These are phyloP conservation scores for Juglanconis sp. DNA, from an alignment of 2,329 filamentous ascomycete species.

Conservation along the genomic window DNA sequence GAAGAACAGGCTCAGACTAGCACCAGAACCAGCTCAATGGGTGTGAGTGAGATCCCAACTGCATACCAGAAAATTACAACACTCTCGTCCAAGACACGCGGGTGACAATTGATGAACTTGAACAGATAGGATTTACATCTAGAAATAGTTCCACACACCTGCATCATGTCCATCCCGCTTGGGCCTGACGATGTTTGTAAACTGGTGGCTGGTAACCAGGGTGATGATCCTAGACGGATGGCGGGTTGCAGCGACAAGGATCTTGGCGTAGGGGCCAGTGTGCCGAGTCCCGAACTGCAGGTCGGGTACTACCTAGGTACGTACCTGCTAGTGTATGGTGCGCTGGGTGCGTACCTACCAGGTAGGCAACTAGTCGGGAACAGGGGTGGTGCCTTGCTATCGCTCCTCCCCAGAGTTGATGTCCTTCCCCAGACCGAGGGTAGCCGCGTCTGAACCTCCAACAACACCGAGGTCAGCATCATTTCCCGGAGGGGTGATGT, in stretches of 20 bases:
- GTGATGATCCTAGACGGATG: conserved; percentile 1
- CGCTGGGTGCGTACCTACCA: too few relatives aligned
- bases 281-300: conserved; percentile 10
- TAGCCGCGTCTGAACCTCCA: conserved; percentile 6
- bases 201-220: conserved; percentile 18
- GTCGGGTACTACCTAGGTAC: not conserved
- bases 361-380: not conserved
- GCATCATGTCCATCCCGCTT: not conserved
- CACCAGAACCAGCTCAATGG: not conserved
- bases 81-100: not conserved
- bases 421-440: conserved; percentile 5
- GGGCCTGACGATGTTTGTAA: conserved; percentile 2
- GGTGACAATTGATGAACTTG: not conserved
- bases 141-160: not conserved
- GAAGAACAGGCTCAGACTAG: not conserved
- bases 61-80: not conserved
- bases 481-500: not conserved
- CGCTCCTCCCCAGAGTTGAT: not conserved
- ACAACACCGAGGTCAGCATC: conserved; percentile 3
- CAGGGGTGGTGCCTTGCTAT: not conserved
- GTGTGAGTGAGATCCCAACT: not conserved
- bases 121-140: not conserved
- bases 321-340: not conserved
- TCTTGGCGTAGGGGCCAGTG: not conserved
- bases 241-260: not conserved